Evolutionary conservation across 2,329 filamentous ascomycete genomes (phyloP).

Genomic region (Aspergillus sp.): DNA sequence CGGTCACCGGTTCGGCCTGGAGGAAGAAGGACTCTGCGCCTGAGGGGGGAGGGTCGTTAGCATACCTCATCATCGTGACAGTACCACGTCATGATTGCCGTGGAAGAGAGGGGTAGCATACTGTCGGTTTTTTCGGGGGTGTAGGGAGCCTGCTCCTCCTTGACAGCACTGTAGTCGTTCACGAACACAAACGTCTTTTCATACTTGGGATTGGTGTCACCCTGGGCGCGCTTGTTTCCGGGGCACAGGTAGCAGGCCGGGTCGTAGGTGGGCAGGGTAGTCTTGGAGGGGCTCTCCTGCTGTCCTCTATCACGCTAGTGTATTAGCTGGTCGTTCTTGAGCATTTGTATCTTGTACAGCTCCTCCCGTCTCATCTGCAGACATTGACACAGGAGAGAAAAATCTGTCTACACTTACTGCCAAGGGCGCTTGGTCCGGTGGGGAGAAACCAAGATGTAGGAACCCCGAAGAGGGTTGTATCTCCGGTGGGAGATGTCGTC

Average conservation of each 20-base stretch:
- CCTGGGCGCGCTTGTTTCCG: conserved; percentile 82
- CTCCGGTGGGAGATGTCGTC: conserved; percentile 96
- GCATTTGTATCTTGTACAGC: background rate
- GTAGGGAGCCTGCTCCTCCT: conserved; percentile 87
- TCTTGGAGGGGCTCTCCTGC: conserved; percentile 69
- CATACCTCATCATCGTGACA: background rate
- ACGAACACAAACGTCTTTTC: conserved; percentile 88
- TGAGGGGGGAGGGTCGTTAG: conserved; percentile 30
- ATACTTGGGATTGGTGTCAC: conserved; percentile 83
- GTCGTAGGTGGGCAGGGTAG: conserved; percentile 76
- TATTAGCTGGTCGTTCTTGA: conserved; percentile 2
- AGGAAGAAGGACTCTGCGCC: conserved; percentile 75
- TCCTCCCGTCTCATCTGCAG: background rate
- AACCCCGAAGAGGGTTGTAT: conserved; percentile 86
- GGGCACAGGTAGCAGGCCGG: conserved; percentile 94
- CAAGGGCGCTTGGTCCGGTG: conserved; percentile 96
- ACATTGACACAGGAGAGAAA: background rate
- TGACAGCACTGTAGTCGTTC: conserved; percentile 96
- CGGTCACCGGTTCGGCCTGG: conserved; percentile 80
- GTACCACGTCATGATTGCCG: too few relatives aligned
- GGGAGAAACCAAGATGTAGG: conserved; percentile 91
- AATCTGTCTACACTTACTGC: conserved; percentile 67
- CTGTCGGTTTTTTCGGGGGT: conserved; percentile 51
- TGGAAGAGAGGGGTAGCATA: conserved; percentile 27
- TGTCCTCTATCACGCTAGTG: conserved; percentile 59